Conservation (phyloP, 2,329 filamentous ascomycete genomes). For the Beauveria sp. region DNA sequence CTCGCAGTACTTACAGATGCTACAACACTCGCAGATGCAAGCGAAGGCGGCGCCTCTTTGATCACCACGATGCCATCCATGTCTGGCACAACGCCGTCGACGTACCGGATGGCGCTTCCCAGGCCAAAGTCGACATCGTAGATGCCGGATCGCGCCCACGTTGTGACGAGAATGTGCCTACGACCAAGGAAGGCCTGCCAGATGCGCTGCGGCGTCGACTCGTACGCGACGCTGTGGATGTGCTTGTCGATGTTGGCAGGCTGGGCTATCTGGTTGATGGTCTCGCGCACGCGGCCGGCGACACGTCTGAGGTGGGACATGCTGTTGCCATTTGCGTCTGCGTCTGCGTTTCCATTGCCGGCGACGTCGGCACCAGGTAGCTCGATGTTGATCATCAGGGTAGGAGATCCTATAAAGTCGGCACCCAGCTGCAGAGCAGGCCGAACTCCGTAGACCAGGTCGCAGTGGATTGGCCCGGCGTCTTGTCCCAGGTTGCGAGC, state of each 20-base stretch:
- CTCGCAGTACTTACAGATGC: too few species aligned
- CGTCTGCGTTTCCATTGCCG: neutral
- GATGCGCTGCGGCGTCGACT: neutral
- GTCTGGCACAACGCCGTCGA: neutral
- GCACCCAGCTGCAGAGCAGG: neutral
- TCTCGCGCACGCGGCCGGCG: neutral
- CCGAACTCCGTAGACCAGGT: neutral
- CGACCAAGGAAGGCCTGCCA: constrained; percentile 17
- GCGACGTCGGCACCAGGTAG: neutral
- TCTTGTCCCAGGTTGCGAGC: neutral
- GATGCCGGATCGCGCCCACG: constrained; percentile 19
- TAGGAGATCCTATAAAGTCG: neutral
- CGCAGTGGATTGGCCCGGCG: neutral
- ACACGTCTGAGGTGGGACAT: neutral
- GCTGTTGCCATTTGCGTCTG: too few species aligned
- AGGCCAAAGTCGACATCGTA: constrained; percentile 21
- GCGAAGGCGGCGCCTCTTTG: neutral
- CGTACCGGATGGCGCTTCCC: constrained; percentile 9
- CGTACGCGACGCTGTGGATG: neutral
- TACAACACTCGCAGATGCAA: neutral
- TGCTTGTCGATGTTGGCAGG: neutral
- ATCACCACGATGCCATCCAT: neutral
- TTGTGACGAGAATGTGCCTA: constrained; percentile 20
- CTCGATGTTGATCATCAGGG: neutral
- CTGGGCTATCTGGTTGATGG: neutral